Conservation (phyloP, 176 grass and related monocot species). For the Triticum turgidum region DNA sequence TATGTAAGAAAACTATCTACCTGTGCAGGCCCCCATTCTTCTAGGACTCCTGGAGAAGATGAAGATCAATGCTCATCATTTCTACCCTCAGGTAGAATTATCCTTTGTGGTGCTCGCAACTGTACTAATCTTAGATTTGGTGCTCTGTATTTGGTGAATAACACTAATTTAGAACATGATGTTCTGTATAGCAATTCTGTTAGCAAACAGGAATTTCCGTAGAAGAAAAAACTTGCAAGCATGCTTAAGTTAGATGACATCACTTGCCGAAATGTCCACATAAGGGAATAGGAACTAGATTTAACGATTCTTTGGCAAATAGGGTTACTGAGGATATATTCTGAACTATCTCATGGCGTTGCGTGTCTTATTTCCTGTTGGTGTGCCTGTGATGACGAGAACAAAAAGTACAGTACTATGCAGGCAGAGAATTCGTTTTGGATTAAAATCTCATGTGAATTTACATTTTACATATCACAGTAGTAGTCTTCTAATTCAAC, state of each 20-base stretch:
- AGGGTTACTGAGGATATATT: background rate
- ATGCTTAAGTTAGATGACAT: background rate
- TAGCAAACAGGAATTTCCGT: background rate
- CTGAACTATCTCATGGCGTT: background rate
- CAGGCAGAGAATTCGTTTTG: background rate
- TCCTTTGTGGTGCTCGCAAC: background rate
- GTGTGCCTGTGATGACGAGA: background rate
- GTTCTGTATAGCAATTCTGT: background rate
- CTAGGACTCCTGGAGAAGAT: conserved; percentile 64
- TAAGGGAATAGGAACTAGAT: background rate
- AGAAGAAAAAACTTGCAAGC: background rate
- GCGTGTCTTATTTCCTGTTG: background rate
- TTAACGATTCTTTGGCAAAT: background rate
- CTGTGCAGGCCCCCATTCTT: conserved; percentile 65
- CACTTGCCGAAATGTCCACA: background rate
- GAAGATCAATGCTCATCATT: conserved; percentile 47
- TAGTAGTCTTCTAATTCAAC: background rate
- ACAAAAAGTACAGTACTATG: background rate
- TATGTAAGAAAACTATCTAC: background rate
- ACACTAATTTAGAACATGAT: background rate
- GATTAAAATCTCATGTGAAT: background rate
- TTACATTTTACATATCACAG: background rate
- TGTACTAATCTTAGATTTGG: background rate
- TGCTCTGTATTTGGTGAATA: background rate
- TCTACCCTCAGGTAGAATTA: conserved; percentile 74